Evolutionary conservation across 768 basidiomycete species (phyloP).

Genomic region (Rhodotorula taiwanensis): DNA sequence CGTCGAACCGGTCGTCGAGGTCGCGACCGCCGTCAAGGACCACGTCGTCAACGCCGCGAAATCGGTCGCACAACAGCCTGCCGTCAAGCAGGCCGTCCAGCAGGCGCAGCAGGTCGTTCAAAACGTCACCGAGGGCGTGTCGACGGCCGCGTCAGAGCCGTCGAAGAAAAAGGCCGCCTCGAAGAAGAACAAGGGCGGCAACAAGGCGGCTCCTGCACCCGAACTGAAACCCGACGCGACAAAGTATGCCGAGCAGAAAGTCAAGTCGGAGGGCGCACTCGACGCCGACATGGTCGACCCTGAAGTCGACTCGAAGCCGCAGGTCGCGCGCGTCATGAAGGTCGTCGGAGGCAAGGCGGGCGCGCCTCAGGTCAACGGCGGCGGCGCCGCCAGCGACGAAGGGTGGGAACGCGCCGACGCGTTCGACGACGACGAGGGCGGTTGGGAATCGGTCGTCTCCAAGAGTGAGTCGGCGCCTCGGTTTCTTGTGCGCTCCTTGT

Average conservation of each 20-base stretch:
- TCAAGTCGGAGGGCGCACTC: neutral
- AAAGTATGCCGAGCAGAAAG: neutral
- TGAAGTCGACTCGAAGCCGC: slow-evolving; percentile 7
- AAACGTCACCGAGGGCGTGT: neutral
- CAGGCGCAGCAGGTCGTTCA: neutral
- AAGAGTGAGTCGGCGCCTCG: slow-evolving; percentile 22
- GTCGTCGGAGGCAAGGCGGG: slow-evolving; percentile 28
- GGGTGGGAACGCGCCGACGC: slow-evolving; percentile 23
- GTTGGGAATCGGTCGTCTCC: slow-evolving; percentile 20
- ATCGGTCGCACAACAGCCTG: neutral
- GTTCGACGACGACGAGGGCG: slow-evolving; percentile 30
- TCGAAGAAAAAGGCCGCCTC: slow-evolving; percentile 9
- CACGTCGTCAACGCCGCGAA: slow-evolving; percentile 1
- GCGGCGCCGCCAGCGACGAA: slow-evolving; percentile 1
- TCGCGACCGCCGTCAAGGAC: neutral
- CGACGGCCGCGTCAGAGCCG: slow-evolving; percentile 5
- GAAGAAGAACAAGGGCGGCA: neutral
- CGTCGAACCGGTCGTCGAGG: neutral
- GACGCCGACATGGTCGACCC: slow-evolving; percentile 29
- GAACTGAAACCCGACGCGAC: neutral
- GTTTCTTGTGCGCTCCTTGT: neutral
- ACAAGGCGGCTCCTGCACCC: neutral
- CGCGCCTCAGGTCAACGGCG: slow-evolving; percentile 9
- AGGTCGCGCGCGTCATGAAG: slow-evolving; percentile 25
- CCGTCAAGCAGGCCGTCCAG: neutral